A percentile compares a stretch with the other conserved stretches of the same genome.
Evolutionary conservation across 306 rosid genomes (phyloP).

Genomic region (Cercis canadensis): DNA sequence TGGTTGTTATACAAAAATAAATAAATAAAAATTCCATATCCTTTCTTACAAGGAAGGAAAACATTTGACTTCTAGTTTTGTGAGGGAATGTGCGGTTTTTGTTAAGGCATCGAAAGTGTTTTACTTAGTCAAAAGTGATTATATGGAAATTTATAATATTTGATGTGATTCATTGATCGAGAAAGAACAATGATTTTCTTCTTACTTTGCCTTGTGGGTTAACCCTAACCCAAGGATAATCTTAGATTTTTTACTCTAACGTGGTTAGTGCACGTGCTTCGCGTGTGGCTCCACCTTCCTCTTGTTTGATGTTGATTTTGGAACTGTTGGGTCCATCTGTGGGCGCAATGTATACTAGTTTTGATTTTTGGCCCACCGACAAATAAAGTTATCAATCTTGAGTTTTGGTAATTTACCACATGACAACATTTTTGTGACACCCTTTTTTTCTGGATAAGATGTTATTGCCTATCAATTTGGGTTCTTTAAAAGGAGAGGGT

Average conservation of each 20-base stretch:
- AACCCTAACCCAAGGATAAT: not conserved
- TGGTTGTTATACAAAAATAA: too few species aligned
- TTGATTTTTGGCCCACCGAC: not conserved
- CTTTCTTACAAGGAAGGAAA: too few species aligned
- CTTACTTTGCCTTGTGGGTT: slow-evolving; percentile 19
- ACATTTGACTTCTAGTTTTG: too few species aligned
- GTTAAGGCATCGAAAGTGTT: not conserved
- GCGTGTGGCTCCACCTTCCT: not conserved
- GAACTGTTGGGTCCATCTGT: slow-evolving; percentile 1
- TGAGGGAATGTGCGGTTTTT: not conserved
- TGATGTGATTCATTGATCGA: too few species aligned
- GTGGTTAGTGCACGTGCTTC: too few species aligned
- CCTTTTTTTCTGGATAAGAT: not conserved
- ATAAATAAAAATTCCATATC: too few species aligned
- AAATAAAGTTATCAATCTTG: not conserved
- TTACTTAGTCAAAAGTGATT: slow-evolving; percentile 11
- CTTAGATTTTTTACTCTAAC: not conserved
- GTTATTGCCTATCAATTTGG: not conserved
- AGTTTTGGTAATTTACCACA: not conserved
- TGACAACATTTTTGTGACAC: not conserved
- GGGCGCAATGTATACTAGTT: slow-evolving; percentile 12
- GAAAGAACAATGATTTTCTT: not conserved
- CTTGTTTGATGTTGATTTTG: slow-evolving; percentile 1
- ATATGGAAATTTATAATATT: too few species aligned
- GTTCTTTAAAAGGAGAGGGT: not conserved